Evolutionary conservation across 2,329 filamentous ascomycete genomes (phyloP).

Genomic region (Zymoseptoria tritici): DNA sequence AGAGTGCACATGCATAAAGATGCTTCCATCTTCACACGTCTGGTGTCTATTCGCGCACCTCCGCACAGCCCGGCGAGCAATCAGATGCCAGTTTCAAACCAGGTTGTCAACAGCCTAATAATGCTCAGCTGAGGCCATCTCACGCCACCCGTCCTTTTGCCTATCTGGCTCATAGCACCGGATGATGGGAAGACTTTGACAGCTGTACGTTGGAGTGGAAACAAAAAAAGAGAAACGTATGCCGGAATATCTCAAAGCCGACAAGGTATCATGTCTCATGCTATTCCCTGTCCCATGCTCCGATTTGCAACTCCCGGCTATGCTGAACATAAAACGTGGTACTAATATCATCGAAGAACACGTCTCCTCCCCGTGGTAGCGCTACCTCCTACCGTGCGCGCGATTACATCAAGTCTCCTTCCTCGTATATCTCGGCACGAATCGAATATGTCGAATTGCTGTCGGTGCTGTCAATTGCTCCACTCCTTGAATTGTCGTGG

Average conservation of each 20-base stretch:
- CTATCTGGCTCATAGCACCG: not conserved
- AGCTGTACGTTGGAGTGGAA: not conserved
- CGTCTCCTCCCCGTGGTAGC: not conserved
- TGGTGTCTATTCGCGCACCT: not conserved
- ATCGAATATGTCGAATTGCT: no score
- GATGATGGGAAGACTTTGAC: not conserved
- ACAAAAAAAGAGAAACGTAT: no score
- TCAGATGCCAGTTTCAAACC: not conserved
- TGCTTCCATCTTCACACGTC: not conserved
- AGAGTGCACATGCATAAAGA: not conserved
- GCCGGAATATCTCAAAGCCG: not conserved
- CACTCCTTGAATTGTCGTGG: no score
- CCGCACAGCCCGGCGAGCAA: not conserved
- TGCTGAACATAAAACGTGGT: not conserved
- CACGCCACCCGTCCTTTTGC: not conserved
- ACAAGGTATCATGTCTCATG: not conserved
- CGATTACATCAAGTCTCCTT: not conserved
- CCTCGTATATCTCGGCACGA: no score
- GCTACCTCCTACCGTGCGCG: not conserved
- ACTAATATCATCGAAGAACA: not conserved
- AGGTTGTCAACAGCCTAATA: not conserved
- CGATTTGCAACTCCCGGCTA: not conserved
- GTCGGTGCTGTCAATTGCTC: no score
- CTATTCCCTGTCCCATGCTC: not conserved
- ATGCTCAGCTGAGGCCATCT: not conserved